Percentiles rank a stretch among this genome's conserved stretches.
Conservation (phyloP, 768 basidiomycete species). For the Heimioporus sp. region DNA sequence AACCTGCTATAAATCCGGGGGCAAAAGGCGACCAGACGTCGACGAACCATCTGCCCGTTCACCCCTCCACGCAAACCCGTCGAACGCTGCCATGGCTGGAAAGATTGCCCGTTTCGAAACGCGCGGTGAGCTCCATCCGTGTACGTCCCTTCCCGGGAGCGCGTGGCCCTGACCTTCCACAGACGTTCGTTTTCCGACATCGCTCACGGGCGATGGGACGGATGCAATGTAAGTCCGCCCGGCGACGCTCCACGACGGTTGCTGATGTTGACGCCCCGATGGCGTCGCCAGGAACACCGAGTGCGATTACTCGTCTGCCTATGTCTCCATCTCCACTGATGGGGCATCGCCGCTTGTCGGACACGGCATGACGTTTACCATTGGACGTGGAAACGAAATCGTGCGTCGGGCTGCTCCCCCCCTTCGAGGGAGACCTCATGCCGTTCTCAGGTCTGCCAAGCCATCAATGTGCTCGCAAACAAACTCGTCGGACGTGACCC, state of each 20-base stretch:
- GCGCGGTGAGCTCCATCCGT: constrained; percentile 43
- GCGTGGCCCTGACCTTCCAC: background rate
- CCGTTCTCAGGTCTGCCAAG: constrained; percentile 63
- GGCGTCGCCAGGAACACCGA: constrained; percentile 75
- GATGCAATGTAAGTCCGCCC: constrained; percentile 74
- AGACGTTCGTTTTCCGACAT: constrained; percentile 94
- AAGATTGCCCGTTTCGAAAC: constrained; percentile 58
- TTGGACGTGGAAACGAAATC: constrained; percentile 93
- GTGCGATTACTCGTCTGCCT: constrained; percentile 95
- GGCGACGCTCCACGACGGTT: background rate
- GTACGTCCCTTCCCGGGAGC: background rate
- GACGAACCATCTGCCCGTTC: too few species aligned
- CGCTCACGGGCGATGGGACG: constrained; percentile 86
- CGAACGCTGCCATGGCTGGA: constrained; percentile 17
- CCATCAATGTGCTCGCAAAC: constrained; percentile 75
- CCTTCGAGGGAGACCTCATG: background rate
- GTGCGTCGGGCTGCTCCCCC: constrained; percentile 36
- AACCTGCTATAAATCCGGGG: background rate
- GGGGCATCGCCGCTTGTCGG: constrained; percentile 70
- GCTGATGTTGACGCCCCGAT: background rate
- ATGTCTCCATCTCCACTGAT: constrained; percentile 70
- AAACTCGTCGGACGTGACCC: constrained; percentile 82
- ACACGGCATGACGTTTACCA: constrained; percentile 95
- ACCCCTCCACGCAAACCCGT: too few species aligned
- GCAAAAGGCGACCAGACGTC: background rate